Conservation (phyloP, 768 basidiomycete species). For the Hysterangium stoloniferum region DNA sequence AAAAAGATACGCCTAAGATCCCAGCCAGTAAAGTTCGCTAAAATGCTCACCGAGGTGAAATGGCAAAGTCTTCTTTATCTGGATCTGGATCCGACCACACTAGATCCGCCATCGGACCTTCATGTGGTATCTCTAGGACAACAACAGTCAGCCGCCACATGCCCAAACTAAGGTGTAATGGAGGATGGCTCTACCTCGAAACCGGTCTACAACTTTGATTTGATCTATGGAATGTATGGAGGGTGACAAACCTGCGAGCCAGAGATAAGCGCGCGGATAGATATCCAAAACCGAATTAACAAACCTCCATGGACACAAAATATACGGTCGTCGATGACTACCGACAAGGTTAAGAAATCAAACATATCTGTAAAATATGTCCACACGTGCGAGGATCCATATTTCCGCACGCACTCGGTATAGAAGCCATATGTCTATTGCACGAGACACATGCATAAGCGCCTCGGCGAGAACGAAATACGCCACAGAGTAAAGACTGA, state of each 20-base stretch:
- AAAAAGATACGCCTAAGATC: conserved; percentile 11
- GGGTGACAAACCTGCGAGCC: conserved; percentile 73
- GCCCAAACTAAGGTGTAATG: conserved; percentile 11
- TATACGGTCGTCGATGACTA: conserved; percentile 98
- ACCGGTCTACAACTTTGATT: conserved; percentile 98
- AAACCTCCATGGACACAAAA: conserved; percentile 98
- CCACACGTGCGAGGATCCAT: conserved; percentile 94
- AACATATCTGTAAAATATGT: conserved; percentile 99
- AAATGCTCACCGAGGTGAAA: conserved; percentile 78
- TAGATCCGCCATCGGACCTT: conserved; percentile 98
- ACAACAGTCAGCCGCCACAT: conserved; percentile 16
- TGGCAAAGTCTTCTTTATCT: conserved; percentile 99
- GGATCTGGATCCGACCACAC: conserved; percentile 99
- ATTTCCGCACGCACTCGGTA: conserved; percentile 95
- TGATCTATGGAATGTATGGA: conserved; percentile 99
- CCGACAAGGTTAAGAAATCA: conserved; percentile 94
- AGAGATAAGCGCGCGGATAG: conserved; percentile 2
- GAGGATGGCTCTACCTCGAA: conserved; percentile 58
- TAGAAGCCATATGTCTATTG: conserved; percentile 96
- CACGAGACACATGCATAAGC: conserved; percentile 17
- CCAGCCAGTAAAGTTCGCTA: neutral
- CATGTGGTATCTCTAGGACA: conserved; percentile 88
- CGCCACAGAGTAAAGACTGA: conserved; percentile 34
- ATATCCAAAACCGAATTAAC: conserved; percentile 17
- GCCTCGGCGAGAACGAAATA: conserved; percentile 19